Percentiles rank a stretch among this genome's conserved stretches.
Conservation (phyloP, 164 flowering plant species). For the Chloranthus sessilifolius region DNA sequence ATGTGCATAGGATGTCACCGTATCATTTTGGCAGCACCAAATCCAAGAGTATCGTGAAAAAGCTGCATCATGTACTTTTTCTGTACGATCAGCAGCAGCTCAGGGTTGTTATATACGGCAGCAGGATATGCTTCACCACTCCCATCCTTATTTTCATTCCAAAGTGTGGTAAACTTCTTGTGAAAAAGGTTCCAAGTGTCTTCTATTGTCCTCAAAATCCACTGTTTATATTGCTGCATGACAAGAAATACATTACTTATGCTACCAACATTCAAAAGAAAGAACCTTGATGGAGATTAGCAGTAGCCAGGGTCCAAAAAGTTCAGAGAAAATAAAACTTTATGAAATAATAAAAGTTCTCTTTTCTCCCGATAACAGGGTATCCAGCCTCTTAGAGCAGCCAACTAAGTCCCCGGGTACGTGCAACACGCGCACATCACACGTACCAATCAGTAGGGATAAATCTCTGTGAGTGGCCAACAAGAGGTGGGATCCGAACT, state of each 20-base stretch:
- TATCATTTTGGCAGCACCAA: conserved; percentile 98
- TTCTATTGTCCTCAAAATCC: conserved; percentile 71
- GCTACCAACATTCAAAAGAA: no score
- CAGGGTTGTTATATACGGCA: conserved; percentile 59
- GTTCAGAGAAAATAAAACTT: no score
- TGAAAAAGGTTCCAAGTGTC: conserved; percentile 88
- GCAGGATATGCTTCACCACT: conserved; percentile 91
- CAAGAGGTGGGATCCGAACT: no score
- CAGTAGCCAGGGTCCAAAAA: no score
- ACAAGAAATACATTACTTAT: not conserved
- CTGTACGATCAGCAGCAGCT: conserved; percentile 47
- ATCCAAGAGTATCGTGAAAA: conserved; percentile 89
- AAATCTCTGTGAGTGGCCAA: no score
- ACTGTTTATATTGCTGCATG: conserved; percentile 61
- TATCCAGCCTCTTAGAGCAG: no score
- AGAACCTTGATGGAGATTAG: no score
- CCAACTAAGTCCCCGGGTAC: no score
- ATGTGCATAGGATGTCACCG: conserved; percentile 60
- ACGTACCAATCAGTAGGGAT: no score
- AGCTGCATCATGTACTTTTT: conserved; percentile 55
- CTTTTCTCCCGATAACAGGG: no score
- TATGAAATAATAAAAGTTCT: no score
- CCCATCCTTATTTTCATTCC: conserved; percentile 75
- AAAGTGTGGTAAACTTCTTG: conserved; percentile 58
- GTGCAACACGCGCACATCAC: no score